phyloP scores from a whole-genome alignment of 2,329 filamentous ascomycete genomes.

The Elsinoe batatas region DNA sequence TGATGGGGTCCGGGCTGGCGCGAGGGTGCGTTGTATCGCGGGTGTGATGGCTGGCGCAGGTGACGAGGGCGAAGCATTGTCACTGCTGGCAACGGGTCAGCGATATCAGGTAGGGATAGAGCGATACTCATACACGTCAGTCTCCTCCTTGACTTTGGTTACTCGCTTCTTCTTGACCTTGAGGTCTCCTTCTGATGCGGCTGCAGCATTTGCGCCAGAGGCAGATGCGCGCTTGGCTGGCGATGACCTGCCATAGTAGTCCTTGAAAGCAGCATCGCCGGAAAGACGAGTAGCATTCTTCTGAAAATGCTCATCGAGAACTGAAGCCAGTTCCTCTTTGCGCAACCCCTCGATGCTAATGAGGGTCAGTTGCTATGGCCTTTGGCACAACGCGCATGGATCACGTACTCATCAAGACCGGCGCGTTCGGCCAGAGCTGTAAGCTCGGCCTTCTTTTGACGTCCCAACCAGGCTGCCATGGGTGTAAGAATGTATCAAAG shows the following conservation, averaged over 20 bases:
- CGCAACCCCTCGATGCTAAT: slow-evolving; percentile 13
- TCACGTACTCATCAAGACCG: slow-evolving; percentile 61
- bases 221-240: slow-evolving; percentile 36
- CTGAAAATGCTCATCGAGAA: slow-evolving; percentile 63
- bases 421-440: slow-evolving; percentile 61
- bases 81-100: slow-evolving; percentile 10
- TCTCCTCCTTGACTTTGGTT: slow-evolving; percentile 29
- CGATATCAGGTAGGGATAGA: neutral
- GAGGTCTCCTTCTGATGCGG: slow-evolving; percentile 20
- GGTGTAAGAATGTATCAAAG: slow-evolving; percentile 29
- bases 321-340: slow-evolving; percentile 68
- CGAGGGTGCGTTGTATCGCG: slow-evolving; percentile 22
- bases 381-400: slow-evolving; percentile 1
- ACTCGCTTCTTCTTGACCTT: slow-evolving; percentile 25
- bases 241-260: slow-evolving; percentile 64
- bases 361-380: neutral
- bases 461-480: slow-evolving; percentile 68
- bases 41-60: slow-evolving; percentile 33
- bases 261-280: slow-evolving; percentile 53
- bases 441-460: slow-evolving; percentile 74
- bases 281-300: slow-evolving; percentile 57
- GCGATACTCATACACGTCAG: slow-evolving; percentile 21
- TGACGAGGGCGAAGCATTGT: slow-evolving; percentile 31
- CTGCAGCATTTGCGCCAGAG: slow-evolving; percentile 18
- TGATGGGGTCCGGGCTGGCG: slow-evolving; percentile 18